Evolutionary conservation across 805 yeast species (phyloP), one percentile per base, ranked within the genome.

Genomic region (Metschnikowia proteae): DNA sequence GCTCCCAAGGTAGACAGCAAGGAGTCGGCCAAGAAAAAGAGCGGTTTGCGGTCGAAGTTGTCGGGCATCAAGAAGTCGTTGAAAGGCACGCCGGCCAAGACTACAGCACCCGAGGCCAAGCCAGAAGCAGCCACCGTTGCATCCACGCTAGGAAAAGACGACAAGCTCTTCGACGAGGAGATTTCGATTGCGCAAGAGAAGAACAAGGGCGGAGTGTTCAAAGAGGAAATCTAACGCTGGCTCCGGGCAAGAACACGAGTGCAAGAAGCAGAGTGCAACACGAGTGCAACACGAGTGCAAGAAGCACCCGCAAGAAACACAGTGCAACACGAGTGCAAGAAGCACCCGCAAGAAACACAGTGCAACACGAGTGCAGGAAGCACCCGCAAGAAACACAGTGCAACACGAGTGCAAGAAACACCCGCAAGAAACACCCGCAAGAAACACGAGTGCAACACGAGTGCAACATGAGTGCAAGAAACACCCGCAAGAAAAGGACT

Each of bases 141-240:
- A 8, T 36, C 46, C 26, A 43, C 42, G 2, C 25, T 45, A 6
- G 57, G 38, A 38, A 38, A 25, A 38, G 38, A 34, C n/a, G 45
- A 40, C 52, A 49, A 37, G 35, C 29, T 37, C 37, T 52, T 50
- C 40, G 68, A 59, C 28, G 73, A 67, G 36, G 73, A 68, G 23
- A 48, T 66, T 38, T 64, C 71, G 6, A 58, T 66, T 35, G 53
- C 54, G 30, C 61, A 62, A 46, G 57, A 58, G 45, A 48, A 59
- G 33, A 65, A 64, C 50, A 60, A 61, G 47, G 71, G 71, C 17
- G 75, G 75, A 4, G 53, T 71, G 27, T 72, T 72, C 55, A 72
- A 70, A 54, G 76, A 72, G 57, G 76, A 71, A 54, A 68, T 72
- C 48, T 71, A 59, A 48, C 9, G 7, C 25, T 2, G 36, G 8